Evolutionary conservation across 1,284 basidiomycete species (phyloP).

Genomic region (Marasmius oreades): DNA sequence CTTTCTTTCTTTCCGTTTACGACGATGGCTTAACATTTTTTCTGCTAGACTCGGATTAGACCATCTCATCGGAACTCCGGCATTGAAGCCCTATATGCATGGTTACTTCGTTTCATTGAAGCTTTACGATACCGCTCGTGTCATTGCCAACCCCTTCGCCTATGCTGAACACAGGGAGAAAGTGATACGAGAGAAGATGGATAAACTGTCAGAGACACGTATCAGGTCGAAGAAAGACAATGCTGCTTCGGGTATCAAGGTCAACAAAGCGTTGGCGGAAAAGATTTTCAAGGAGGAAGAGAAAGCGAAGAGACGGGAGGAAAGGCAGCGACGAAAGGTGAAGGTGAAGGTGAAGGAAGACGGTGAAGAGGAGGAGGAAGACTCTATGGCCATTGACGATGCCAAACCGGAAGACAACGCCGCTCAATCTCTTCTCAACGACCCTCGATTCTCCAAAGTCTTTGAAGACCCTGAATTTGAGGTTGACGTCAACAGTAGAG

Average conservation of each 20-base stretch:
- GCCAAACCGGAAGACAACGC: conserved; percentile 9
- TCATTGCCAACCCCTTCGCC: conserved; percentile 94
- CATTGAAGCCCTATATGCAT: conserved; percentile 99
- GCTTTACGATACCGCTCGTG: conserved; percentile 92
- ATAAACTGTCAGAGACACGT: conserved; percentile 89
- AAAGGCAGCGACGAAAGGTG: conserved; percentile 26
- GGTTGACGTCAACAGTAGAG: conserved; percentile 85
- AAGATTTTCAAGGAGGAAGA: conserved; percentile 77
- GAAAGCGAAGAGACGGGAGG: conserved; percentile 50
- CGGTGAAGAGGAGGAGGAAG: conserved; percentile 27
- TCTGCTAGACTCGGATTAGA: conserved; percentile 78
- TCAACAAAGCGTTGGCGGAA: conserved; percentile 93
- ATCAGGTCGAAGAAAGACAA: conserved; percentile 80
- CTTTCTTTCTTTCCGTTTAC: conserved; percentile 22
- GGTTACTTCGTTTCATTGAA: conserved; percentile 97
- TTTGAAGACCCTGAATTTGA: conserved; percentile 95
- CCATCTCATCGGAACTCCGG: conserved; percentile 90
- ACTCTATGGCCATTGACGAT: too few relatives aligned
- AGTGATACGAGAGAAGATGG: conserved; percentile 84
- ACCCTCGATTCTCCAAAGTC: conserved; percentile 88
- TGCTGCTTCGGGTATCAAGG: conserved; percentile 57
- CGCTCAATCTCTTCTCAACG: conserved; percentile 60
- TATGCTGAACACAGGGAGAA: conserved; percentile 94
- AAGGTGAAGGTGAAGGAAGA: conserved; percentile 32
- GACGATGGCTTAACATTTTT: conserved; percentile 10